Conservation (phyloP, 495 filamentous ascomycete genomes). For the Penicillium manginii region DNA sequence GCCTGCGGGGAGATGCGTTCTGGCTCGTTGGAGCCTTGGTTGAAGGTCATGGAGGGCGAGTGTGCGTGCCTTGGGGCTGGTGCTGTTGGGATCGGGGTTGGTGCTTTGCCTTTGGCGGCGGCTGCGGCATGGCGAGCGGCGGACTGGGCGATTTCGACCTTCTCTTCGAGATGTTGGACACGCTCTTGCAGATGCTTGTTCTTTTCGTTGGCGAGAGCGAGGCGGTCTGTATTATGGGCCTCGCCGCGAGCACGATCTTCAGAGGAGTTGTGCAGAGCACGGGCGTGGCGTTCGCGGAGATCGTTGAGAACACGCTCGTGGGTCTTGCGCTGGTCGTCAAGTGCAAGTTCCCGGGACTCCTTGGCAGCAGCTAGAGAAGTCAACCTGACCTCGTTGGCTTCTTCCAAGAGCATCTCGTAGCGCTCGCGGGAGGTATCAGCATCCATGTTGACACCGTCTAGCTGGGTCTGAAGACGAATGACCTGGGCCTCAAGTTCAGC, state of each 20-base stretch:
- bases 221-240: conserved; percentile 66
- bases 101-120: conserved; percentile 71
- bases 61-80: conserved; percentile 35
- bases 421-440: conserved; percentile 72
- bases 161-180: conserved; percentile 81
- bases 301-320: conserved; percentile 74
- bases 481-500: conserved; percentile 77
- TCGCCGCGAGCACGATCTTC: conserved; percentile 76
- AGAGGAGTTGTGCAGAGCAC: conserved; percentile 67
- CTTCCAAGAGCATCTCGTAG: conserved; percentile 78
- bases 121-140: conserved; percentile 86
- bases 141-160: conserved; percentile 85
- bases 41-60: conserved; percentile 49
- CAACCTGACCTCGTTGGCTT: conserved; percentile 59
- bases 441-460: conserved; percentile 73
- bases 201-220: conserved; percentile 79
- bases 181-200: conserved; percentile 79
- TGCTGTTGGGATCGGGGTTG: conserved; percentile 25
- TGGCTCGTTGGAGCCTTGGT: conserved; percentile 57
- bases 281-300: conserved; percentile 67
- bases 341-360: conserved; percentile 61
- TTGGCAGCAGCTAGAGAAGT: conserved; percentile 58
- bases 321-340: conserved; percentile 68
- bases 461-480: conserved; percentile 64
- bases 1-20: conserved; percentile 93